Base-by-base conservation (phyloP, 2,329 filamentous ascomycete species). In the Thielaviopsis euricoi region DNA sequence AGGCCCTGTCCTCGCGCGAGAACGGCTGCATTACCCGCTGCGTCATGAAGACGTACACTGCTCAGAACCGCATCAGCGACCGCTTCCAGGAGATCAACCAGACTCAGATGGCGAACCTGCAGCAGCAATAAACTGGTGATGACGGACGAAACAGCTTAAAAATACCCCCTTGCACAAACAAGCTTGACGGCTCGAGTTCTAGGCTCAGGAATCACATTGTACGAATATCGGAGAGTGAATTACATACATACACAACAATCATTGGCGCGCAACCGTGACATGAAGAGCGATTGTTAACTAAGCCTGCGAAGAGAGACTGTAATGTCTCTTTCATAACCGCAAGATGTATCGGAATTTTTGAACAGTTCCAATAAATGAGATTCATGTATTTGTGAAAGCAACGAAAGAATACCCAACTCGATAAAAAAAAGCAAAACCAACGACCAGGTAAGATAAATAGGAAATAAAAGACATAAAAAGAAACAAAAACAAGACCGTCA, bases 31-130 rank as follows among this genome's bases (percentile, higher is more conserved):
- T 97, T 67, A 84, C 88, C 74, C 87, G 89, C 67, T 98, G 93
- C 73, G 90, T 97, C 62, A 86, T 93, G 74, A 98, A 98, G 78
- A 88, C 88, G 73, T 85, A 97, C 78, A 93, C 94, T 71, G 85
- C 85, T 62, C 88, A 88, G 63, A 88, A 93, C 73, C 85, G 93
- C 61, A 78, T 98, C 66, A 88, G 89, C 67, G 87, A 95, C 73
- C 82, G 93, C 63, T 98, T 97, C 81, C 79, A 81, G 68, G 82
- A 85, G 70, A 78, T 83, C 68, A 84, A 82, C 63, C 74, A 75
- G 62, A 76, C 78, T 65, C 79, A 82, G 74, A 75, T 77, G 62
- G 71, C 73, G 65, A 74, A 79, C 43, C 26, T 57, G 59, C 56
- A 58, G 51, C 70, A 72, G 66, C 73, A 60, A 60, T 46, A 53